These are phyloP conservation scores for Cladosporium sp. DNA, from an alignment of 2,329 filamentous ascomycete species.

Conservation along the genomic window DNA sequence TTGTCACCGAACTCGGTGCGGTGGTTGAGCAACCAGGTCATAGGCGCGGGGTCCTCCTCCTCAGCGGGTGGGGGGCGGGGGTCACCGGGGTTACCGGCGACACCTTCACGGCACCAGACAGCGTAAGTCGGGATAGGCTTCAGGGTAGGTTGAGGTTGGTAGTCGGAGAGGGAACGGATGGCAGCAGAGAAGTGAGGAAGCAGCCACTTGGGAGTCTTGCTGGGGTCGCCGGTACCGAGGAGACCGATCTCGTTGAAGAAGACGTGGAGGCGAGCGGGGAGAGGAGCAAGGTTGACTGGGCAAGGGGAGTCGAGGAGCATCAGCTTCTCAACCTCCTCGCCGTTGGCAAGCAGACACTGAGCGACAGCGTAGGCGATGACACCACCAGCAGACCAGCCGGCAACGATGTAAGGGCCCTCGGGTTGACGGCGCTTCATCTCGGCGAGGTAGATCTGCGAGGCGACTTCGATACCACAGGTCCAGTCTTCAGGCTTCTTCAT, in stretches of 20 bases:
- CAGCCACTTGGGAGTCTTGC: conserved; percentile 67
- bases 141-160: conserved; percentile 62
- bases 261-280: conserved; percentile 56
- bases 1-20: conserved; percentile 67
- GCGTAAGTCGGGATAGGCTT: conserved; percentile 58
- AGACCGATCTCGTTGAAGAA: conserved; percentile 72
- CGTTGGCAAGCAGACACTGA: conserved; percentile 44
- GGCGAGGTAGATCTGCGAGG: conserved; percentile 60
- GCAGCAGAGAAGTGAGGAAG: conserved; percentile 68
- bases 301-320: conserved; percentile 52
- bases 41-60: conserved; percentile 50
- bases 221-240: conserved; percentile 57
- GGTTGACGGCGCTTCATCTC: conserved; percentile 71
- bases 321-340: conserved; percentile 48
- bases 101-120: conserved; percentile 71
- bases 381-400: conserved; percentile 54
- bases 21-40: conserved; percentile 68
- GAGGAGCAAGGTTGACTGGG: conserved; percentile 48
- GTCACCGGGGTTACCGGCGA: conserved; percentile 63
- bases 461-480: conserved; percentile 61
- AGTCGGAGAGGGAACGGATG: conserved; percentile 64
- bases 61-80: conserved; percentile 61
- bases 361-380: conserved; percentile 52
- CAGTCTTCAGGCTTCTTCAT: conserved; percentile 66
- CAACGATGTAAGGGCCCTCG: conserved; percentile 53